These are phyloP conservation scores for Ilex paraguariensis DNA, from an alignment of 305 asterid species.

Conservation along the genomic window DNA sequence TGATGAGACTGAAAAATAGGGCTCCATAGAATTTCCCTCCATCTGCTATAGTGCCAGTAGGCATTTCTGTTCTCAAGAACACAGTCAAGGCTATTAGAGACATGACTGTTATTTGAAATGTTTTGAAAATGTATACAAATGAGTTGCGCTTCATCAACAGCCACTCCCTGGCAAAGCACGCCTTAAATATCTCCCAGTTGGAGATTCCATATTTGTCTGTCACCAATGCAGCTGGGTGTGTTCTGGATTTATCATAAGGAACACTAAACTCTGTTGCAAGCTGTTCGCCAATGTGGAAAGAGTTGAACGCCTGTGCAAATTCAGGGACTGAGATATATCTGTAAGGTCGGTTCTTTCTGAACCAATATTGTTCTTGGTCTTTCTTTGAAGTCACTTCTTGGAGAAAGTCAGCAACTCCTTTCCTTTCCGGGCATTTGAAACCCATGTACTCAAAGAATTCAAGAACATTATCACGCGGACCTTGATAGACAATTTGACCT, in stretches of 20 bases:
- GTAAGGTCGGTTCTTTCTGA: constrained; percentile 26
- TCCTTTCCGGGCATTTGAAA: constrained; percentile 49
- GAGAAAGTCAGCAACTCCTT: constrained; percentile 56
- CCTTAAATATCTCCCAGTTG: constrained; percentile 29
- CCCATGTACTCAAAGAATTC: constrained; percentile 43
- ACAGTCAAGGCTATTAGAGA: constrained; percentile 36
- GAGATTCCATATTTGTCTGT: constrained; percentile 47
- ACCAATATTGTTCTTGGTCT: constrained; percentile 56
- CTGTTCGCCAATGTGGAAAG: constrained; percentile 35
- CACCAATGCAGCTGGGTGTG: constrained; percentile 41
- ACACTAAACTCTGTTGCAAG: constrained; percentile 27
- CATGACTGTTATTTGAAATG: constrained; percentile 35
- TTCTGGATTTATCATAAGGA: constrained; percentile 38
- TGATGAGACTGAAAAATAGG: constrained; percentile 36
- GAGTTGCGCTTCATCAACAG: constrained; percentile 47
- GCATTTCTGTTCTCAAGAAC: constrained; percentile 47
- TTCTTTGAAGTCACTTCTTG: constrained; percentile 50
- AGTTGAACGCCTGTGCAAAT: constrained; percentile 33
- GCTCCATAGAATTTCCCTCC: constrained; percentile 44
- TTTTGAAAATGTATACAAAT: constrained; percentile 41
- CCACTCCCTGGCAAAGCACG: constrained; percentile 48
- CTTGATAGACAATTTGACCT: constrained; percentile 47
- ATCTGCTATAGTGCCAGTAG: constrained; percentile 26
- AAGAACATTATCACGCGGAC: constrained; percentile 40
- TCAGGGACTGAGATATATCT: constrained; percentile 31